phyloP scores from a whole-genome alignment of 1,284 basidiomycete species.

The Microbotryomycetes sp. region DNA sequence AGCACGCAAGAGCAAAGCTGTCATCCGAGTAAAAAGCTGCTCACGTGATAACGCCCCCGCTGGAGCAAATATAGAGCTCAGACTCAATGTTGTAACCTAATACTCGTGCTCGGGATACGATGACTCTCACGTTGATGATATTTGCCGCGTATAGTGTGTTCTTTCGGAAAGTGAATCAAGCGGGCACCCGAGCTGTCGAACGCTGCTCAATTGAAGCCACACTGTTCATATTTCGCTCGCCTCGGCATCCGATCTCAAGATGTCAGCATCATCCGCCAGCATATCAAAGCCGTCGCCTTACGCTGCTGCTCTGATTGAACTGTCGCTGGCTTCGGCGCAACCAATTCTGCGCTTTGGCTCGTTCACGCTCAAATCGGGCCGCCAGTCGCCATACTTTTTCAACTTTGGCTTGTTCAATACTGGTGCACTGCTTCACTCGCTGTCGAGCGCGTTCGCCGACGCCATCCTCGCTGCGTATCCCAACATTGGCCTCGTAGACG shows the following conservation, averaged over 20 bases:
- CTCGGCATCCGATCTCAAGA: too few relatives aligned
- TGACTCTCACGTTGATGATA: too few relatives aligned
- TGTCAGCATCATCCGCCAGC: constrained; percentile 10
- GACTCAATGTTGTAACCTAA: too few relatives aligned
- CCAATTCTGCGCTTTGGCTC: constrained; percentile 73
- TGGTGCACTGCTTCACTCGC: constrained; percentile 68
- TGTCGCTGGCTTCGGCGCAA: constrained; percentile 36
- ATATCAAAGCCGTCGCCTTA: constrained; percentile 13
- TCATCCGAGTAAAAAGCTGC: too few relatives aligned
- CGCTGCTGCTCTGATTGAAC: constrained; percentile 24
- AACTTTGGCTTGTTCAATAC: constrained; percentile 85
- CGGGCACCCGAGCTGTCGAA: too few relatives aligned
- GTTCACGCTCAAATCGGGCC: constrained; percentile 89
- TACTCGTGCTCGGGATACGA: too few relatives aligned
- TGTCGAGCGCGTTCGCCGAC: constrained; percentile 78
- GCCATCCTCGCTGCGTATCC: constrained; percentile 54
- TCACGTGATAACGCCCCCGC: too few relatives aligned
- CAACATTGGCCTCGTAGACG: constrained; percentile 26
- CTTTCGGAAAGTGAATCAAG: too few relatives aligned
- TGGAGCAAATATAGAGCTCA: too few relatives aligned
- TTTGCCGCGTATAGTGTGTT: too few relatives aligned
- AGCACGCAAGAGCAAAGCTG: constrained; percentile 47
- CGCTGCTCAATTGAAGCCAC: too few relatives aligned
- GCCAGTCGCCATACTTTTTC: constrained; percentile 93
- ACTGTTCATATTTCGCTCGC: too few relatives aligned